Conservation (phyloP, 208 protist genomes). For the Naegleria gruberi region DNA sequence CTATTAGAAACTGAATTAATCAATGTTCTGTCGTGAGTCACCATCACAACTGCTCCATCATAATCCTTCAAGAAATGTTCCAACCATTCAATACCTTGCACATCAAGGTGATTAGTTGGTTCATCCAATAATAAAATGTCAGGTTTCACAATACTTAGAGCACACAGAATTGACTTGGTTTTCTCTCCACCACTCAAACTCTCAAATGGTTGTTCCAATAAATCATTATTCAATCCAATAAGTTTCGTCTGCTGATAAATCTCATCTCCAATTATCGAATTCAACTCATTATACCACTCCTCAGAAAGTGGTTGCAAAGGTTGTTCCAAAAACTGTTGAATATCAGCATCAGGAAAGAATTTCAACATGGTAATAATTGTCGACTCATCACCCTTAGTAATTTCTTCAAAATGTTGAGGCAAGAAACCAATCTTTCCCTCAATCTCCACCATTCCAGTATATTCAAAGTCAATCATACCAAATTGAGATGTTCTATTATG, state of each 20-base stretch:
- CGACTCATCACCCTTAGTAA: neutral
- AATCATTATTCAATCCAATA: neutral
- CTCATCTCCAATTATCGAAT: neutral
- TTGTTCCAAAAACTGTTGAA: neutral
- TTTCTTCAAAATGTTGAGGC: constrained; percentile 22
- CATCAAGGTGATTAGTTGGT: constrained; percentile 66
- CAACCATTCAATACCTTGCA: constrained; percentile 55
- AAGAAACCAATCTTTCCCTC: constrained; percentile 18
- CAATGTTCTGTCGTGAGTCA: constrained; percentile 60
- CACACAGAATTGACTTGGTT: neutral
- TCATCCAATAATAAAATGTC: constrained; percentile 62
- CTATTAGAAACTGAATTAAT: constrained; percentile 64
- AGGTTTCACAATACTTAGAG: neutral
- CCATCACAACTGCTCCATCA: constrained; percentile 41
- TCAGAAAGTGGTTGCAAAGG: neutral
- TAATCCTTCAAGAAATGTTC: constrained; percentile 47
- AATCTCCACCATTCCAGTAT: neutral
- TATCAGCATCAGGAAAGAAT: neutral
- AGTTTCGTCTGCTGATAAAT: neutral
- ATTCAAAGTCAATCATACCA: neutral
- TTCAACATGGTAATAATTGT: neutral
- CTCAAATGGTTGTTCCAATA: neutral
- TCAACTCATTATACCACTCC: neutral
- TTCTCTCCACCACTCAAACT: constrained; percentile 15
- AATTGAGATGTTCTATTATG: no score